These are phyloP conservation scores for Suillus subluteus DNA, from an alignment of 768 basidiomycete genomes.

Conservation along the genomic window DNA sequence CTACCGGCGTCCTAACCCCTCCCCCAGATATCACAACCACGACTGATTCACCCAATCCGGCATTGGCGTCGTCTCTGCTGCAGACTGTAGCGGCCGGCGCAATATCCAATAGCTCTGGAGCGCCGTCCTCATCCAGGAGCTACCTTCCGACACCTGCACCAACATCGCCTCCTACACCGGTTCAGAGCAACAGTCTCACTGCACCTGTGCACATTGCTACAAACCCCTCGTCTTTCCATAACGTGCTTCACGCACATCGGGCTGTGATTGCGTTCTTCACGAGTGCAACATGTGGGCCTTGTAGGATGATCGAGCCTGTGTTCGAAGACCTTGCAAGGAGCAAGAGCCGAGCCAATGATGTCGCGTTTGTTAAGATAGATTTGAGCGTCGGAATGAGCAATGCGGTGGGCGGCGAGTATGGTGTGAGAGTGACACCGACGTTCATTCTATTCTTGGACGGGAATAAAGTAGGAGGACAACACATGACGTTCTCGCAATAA, in stretches of 20 bases:
- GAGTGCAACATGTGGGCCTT: conserved; percentile 74
- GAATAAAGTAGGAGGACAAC: conserved; percentile 53
- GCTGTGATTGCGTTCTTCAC: conserved; percentile 86
- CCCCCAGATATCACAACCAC: conserved; percentile 33
- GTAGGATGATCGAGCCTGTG: conserved; percentile 80
- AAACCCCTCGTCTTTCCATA: conserved; percentile 72
- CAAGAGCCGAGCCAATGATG: conserved; percentile 51
- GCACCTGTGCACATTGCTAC: conserved; percentile 73
- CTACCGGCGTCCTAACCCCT: conserved; percentile 34
- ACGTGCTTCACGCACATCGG: conserved; percentile 64
- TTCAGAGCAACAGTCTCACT: conserved; percentile 50
- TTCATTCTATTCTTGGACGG: conserved; percentile 88
- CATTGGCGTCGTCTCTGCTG: conserved; percentile 55
- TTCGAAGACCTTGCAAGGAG: conserved; percentile 79
- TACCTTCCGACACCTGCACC: conserved; percentile 23
- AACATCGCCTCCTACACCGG: conserved; percentile 29
- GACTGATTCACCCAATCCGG: conserved; percentile 46
- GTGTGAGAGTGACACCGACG: conserved; percentile 81
- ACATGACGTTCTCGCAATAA: background rate
- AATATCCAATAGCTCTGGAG: conserved; percentile 27
- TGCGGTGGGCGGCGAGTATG: conserved; percentile 62
- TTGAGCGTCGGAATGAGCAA: conserved; percentile 67
- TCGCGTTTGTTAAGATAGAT: conserved; percentile 87
- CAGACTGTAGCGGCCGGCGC: conserved; percentile 61
- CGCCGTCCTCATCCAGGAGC: conserved; percentile 15